Evolutionary conservation across 768 basidiomycete genomes (phyloP).

Genomic region (Trametes elegans): DNA sequence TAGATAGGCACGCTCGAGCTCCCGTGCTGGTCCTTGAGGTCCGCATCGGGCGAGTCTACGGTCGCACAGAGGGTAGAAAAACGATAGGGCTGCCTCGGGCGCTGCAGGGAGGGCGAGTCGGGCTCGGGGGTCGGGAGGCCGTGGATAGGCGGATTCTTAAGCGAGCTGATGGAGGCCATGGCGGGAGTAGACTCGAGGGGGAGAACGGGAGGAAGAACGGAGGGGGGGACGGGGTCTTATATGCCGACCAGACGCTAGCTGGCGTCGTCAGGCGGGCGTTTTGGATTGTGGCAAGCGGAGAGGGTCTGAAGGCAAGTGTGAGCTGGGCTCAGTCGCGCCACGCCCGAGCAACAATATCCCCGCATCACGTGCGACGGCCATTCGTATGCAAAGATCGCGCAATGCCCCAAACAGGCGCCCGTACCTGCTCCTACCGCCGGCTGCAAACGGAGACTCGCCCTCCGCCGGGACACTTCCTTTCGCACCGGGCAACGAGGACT

Average conservation of each 20-base stretch:
- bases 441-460: too few relatives aligned
- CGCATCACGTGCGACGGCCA: conserved; percentile 16
- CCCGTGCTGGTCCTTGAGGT: conserved; percentile 93
- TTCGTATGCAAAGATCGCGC: conserved; percentile 14
- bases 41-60: conserved; percentile 88
- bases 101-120: conserved; percentile 59
- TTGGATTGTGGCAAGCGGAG: conserved; percentile 2
- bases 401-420: conserved; percentile 3
- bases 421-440: too few relatives aligned
- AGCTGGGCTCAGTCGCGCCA: conserved; percentile 9
- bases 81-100: conserved; percentile 71
- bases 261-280: conserved; percentile 6
- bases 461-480: too few relatives aligned
- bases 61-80: conserved; percentile 91
- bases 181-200: too few relatives aligned
- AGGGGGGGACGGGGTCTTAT: background rate
- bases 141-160: conserved; percentile 25
- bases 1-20: conserved; percentile 96
- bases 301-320: too few relatives aligned
- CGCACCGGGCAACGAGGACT: too few relatives aligned
- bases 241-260: background rate
- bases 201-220: background rate
- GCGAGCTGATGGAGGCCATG: conserved; percentile 12
- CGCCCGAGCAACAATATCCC: conserved; percentile 6
- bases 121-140: conserved; percentile 81